These are phyloP conservation scores for Saprolegnia diclina DNA, from an alignment of 352 stramenopile genomes.

Conservation along the genomic window DNA sequence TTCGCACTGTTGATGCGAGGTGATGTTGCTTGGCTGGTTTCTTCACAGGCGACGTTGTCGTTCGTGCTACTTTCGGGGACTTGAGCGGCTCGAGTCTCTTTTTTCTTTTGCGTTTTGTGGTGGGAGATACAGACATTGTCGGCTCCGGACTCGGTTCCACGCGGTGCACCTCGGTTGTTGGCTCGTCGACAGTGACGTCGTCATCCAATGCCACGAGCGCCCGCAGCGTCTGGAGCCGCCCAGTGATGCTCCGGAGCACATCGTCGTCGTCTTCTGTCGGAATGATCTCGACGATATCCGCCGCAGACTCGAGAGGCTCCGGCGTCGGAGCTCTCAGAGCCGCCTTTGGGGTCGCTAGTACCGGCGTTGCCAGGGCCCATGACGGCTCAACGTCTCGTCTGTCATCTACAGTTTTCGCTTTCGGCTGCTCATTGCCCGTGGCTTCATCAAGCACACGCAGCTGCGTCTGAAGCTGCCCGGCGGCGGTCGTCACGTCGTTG, in stretches of 20 bases:
- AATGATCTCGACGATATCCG: neutral
- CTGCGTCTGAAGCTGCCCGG: conserved; percentile 3
- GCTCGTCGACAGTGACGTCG: neutral
- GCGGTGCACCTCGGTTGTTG: neutral
- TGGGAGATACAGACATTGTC: neutral
- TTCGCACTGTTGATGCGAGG: neutral
- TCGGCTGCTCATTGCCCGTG: neutral
- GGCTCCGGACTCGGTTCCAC: neutral
- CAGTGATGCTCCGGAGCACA: neutral
- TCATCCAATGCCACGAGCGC: conserved; percentile 1
- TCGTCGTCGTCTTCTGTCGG: neutral
- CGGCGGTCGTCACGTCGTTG: conserved; percentile 23
- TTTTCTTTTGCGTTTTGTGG: neutral
- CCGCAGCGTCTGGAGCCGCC: neutral
- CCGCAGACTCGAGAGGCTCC: neutral
- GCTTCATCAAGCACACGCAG: conserved; percentile 18
- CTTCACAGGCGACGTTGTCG: neutral
- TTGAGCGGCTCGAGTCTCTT: neutral
- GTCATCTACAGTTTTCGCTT: neutral
- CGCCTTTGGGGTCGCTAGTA: too few relatives aligned
- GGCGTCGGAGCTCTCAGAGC: too few relatives aligned
- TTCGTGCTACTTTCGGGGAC: too few relatives aligned
- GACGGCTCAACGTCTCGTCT: too few relatives aligned
- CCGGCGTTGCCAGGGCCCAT: too few relatives aligned
- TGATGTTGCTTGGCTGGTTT: neutral